Evolutionary conservation across 2,329 filamentous ascomycete genomes (phyloP), one percentile per base, ranked within the genome.

Genomic region (Gaeumannomyces tritici): DNA sequence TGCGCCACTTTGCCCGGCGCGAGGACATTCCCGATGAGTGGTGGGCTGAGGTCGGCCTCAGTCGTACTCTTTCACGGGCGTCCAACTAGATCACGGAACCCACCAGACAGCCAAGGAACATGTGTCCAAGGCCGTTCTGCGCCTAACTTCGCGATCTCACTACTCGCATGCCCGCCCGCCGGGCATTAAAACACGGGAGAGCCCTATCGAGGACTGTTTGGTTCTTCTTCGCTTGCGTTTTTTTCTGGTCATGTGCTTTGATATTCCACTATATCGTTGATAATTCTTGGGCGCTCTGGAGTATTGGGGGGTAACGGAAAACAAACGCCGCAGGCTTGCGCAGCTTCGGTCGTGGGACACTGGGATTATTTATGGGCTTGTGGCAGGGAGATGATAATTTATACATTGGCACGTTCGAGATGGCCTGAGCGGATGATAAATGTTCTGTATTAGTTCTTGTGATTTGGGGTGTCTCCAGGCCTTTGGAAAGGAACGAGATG

Each of bases 21-120:
- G 83, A 90, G 69, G 89, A 93, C 68, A 88, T 95, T 62, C 89
- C 90, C 0, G 90, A 95, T 65, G 87, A 91, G 66, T 93, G 89
- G 86, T 96, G 91, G 91, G 84, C 84, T 63, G 82, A 84, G 69
- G 87, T 82, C 63, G 88, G 88, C 55, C 79, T 90, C 66, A 86
- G 80, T 69, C 83, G 86, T 65, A 87, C 80, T 18, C 74, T 85
- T 62, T 73, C 76, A 24, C 76, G 73, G 47, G 73, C 74, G 15
- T 69, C 68, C 33, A 57, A 42, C 55, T 61, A 57, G 15, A 28
- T n/a, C 42, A 51, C n/a, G 42, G 21, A 7, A n/a, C 42, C 18
- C 21, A 51, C 42, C 42, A 2, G 42, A 51, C 21, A 6, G 42
- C 42, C 42, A n/a, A n/a, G 42, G 8, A n/a, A 51, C 42, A n/a